A percentile compares a stretch with the other conserved stretches of the same genome.
These are phyloP conservation scores for Arabidopsis arenosa DNA, from an alignment of 345 rosid genomes.

Conservation along the genomic window DNA sequence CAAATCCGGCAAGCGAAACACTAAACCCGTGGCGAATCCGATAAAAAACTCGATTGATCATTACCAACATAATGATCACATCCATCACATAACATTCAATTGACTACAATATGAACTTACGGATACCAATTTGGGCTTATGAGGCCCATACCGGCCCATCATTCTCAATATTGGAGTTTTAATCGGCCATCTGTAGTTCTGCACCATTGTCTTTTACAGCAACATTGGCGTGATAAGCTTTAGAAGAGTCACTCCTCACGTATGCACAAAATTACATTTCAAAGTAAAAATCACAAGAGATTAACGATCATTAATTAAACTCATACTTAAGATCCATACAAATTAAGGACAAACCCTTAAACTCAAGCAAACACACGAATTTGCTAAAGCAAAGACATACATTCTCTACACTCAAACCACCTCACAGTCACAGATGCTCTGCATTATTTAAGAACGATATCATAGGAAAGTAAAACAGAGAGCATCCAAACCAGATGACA, in stretches of 20 bases:
- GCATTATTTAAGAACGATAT: conserved; percentile 19
- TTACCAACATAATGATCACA: too few species aligned
- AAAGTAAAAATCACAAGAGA: neutral
- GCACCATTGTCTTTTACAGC: too few species aligned
- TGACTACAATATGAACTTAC: too few species aligned
- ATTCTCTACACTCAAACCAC: conserved; percentile 3
- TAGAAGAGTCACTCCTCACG: neutral
- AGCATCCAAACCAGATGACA: conserved; percentile 1
- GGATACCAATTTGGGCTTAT: too few species aligned
- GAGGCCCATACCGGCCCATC: too few species aligned
- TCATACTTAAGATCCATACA: neutral
- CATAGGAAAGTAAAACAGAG: neutral
- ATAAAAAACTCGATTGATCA: too few species aligned
- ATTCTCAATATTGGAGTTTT: too few species aligned
- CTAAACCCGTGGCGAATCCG: too few species aligned
- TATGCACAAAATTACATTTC: neutral
- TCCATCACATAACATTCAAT: too few species aligned
- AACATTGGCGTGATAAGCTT: neutral
- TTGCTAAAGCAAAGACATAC: neutral
- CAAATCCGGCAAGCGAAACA: too few species aligned
- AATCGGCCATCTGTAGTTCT: too few species aligned
- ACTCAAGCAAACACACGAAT: neutral
- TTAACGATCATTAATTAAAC: neutral
- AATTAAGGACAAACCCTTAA: neutral
- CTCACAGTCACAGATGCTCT: conserved; percentile 9